Conservation (phyloP, 495 filamentous ascomycete species). For the Neurospora sp. region DNA sequence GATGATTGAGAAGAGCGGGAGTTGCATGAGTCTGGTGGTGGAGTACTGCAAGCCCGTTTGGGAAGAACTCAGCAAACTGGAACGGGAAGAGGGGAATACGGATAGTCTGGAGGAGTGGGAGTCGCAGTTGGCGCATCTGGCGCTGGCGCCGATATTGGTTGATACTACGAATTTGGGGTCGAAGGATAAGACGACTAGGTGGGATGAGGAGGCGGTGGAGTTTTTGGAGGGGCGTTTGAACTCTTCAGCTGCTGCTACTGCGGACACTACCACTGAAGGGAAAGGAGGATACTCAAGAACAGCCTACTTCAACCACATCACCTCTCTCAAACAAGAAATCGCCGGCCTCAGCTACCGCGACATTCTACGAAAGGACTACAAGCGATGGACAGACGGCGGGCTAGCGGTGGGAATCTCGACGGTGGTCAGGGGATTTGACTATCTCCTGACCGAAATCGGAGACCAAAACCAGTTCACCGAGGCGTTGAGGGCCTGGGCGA, state of each 20-base stretch:
- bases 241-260: not conserved
- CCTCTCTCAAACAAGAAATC: constrained; percentile 61
- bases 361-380: constrained; percentile 83
- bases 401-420: constrained; percentile 64
- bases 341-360: constrained; percentile 57
- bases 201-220: constrained; percentile 53
- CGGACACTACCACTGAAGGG: not conserved
- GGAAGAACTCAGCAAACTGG: constrained; percentile 25
- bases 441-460: constrained; percentile 48
- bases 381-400: constrained; percentile 62
- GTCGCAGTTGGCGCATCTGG: constrained; percentile 59
- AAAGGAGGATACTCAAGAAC: constrained; percentile 40
- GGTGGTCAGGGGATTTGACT: constrained; percentile 56
- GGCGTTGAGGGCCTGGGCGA: constrained; percentile 41
- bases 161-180: constrained; percentile 70
- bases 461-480: constrained; percentile 20
- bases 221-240: constrained; percentile 45
- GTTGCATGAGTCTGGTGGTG: constrained; percentile 70
- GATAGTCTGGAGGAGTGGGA: constrained; percentile 5
- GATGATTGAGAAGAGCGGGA: constrained; percentile 60
- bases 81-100: not conserved
- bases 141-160: constrained; percentile 69
- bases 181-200: constrained; percentile 59
- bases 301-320: constrained; percentile 53
- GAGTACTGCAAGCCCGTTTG: constrained; percentile 49